Conservation (phyloP, 2,329 filamentous ascomycete genomes). For the Colletotrichum graminicola region DNA sequence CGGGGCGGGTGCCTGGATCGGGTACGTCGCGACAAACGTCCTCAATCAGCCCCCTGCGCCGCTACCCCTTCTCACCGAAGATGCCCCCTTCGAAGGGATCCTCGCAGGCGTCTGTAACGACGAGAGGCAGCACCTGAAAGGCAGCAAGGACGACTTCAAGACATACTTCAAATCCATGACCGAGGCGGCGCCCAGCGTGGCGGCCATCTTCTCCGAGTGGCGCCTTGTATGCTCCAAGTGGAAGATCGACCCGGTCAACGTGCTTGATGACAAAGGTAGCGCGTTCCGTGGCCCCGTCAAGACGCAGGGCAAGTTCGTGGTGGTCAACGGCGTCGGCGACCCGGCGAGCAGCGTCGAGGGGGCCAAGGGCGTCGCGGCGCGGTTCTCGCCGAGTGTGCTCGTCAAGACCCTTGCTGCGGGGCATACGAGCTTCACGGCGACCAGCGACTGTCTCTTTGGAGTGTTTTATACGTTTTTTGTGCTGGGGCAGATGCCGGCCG, state of each 20-base stretch:
- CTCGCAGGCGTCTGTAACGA: conserved; percentile 25
- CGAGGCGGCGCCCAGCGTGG: conserved; percentile 28
- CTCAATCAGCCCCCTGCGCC: neutral
- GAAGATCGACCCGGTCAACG: conserved; percentile 24
- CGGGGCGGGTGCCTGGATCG: neutral
- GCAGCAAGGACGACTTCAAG: conserved; percentile 2
- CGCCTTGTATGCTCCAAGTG: conserved; percentile 29
- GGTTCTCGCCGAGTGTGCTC: conserved; percentile 12
- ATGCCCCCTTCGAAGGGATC: conserved; percentile 15
- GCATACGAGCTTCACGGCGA: conserved; percentile 24
- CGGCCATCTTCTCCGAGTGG: conserved; percentile 26
- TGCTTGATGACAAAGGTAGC: neutral
- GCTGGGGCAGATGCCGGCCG: conserved; percentile 13
- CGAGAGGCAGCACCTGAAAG: conserved; percentile 10
- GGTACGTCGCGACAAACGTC: conserved; percentile 4
- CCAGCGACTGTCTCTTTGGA: conserved; percentile 9
- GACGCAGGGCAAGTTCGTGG: conserved; percentile 21
- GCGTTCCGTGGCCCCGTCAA: neutral
- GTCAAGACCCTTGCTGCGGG: conserved; percentile 24
- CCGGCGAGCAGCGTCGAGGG: conserved; percentile 27
- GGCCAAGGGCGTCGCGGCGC: conserved; percentile 19
- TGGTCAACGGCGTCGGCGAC: conserved; percentile 21
- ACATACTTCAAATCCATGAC: conserved; percentile 23
- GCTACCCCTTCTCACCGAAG: conserved; percentile 12
- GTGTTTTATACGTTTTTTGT: conserved; percentile 21